These are phyloP conservation scores for Saturnispora saitoi DNA, from an alignment of 805 yeast species.

Conservation along the genomic window DNA sequence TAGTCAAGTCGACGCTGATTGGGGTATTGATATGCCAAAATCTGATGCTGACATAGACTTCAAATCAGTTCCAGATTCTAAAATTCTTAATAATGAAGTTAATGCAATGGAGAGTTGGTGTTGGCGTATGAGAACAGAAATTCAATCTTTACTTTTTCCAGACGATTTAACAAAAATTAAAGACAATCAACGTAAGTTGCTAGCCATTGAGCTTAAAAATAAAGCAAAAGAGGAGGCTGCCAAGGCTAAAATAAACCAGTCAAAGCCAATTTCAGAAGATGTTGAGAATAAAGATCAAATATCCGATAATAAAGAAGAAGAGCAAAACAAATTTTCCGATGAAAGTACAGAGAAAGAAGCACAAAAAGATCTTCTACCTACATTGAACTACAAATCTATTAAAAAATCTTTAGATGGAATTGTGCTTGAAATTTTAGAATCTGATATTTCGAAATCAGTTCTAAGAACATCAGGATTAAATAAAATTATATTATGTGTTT, in stretches of 20 bases:
- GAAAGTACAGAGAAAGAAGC: background rate
- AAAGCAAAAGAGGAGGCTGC: constrained; percentile 6
- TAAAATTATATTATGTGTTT: constrained; percentile 26
- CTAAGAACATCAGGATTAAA: constrained; percentile 26
- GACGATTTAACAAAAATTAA: constrained; percentile 5
- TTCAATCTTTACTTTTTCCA: constrained; percentile 22
- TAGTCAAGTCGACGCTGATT: constrained; percentile 20
- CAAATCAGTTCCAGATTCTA: constrained; percentile 16
- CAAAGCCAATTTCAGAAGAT: background rate
- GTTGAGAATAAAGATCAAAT: background rate
- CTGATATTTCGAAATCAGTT: constrained; percentile 24
- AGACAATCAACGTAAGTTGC: constrained; percentile 3
- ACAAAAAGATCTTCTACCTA: constrained; percentile 1
- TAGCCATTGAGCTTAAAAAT: constrained; percentile 1
- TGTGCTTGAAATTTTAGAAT: constrained; percentile 19
- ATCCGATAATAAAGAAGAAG: constrained; percentile 1
- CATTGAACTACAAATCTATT: constrained; percentile 18
- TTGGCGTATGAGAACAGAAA: constrained; percentile 18
- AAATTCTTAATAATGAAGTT: constrained; percentile 18
- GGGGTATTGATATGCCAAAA: constrained; percentile 19
- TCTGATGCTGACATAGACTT: constrained; percentile 11
- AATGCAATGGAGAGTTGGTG: constrained; percentile 17
- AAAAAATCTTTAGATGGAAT: constrained; percentile 17
- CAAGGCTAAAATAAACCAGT: background rate
- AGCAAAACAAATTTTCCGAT: background rate